Base-by-base conservation (phyloP, 441 rosid species). In the Bruguiera hainesii region DNA sequence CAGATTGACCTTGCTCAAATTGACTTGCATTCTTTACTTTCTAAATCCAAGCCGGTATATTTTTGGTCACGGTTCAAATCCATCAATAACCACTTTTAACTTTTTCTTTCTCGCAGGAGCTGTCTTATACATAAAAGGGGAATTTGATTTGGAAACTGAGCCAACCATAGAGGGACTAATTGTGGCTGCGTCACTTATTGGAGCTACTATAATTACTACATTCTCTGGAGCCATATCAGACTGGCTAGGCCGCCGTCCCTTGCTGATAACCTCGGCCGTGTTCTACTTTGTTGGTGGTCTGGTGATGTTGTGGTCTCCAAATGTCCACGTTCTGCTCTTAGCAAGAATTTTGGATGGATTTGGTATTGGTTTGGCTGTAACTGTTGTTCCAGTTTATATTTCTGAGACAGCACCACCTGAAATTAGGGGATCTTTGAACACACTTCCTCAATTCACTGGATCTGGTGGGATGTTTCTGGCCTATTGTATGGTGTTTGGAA, bases 321-420 rank as follows among this genome's bases (percentile, higher is more conserved):
- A 91, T 75, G 96, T 91, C 60, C 84, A 82, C 63, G 82, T 86
- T 15, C 85, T 91, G 25, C 87, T 85, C 30, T 63, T 89, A 66
- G 93, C 88, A 21, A 84, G 97, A 76, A 89, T 91, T 4, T 75
- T 91, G 68, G 97, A 91, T 71, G 97, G 97, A 1, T 86, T 89
- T 65, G 97, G 96, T 15, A 83, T 89, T 53, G 97, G 97, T 57
- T 68, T 89, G 64, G 89, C 88, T 1, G 91, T 87, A n/a, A 91
- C 96, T 46, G 82, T 89, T 5, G 84, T 86, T 61, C 97, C 97
- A 0, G 66, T 91, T 21, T 91, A 91, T 68, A 91, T 91, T 70
- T 91, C 97, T 6, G 97, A 91, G 84, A 91, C 93, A 0, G 91
- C 97, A 30, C 97, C 97, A 6, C 84, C 96, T 13, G 96, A 91